Percentiles rank a stretch among this genome's conserved stretches.
These are phyloP conservation scores for Cicer arietinum DNA, from an alignment of 306 rosid genomes.

Conservation along the genomic window DNA sequence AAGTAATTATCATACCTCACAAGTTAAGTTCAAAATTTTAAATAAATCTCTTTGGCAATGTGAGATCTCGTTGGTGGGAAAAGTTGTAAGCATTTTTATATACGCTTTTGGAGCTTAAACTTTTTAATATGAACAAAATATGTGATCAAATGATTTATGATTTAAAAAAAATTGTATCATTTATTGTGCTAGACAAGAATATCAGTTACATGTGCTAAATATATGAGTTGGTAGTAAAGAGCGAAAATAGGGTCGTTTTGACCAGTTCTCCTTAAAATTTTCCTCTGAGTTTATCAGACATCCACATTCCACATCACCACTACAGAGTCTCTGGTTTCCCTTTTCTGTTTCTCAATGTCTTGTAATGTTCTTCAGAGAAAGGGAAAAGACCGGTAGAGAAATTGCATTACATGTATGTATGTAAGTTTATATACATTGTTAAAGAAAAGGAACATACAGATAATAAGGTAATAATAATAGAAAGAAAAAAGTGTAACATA, in stretches of 20 bases:
- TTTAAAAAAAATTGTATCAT: background rate
- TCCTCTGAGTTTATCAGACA: constrained; percentile 36
- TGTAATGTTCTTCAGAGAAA: constrained; percentile 41
- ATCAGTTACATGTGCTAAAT: constrained; percentile 21
- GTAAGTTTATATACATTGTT: background rate
- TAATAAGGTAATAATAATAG: background rate
- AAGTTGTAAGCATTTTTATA: too few species aligned
- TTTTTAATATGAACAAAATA: too few species aligned
- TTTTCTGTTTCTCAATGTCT: constrained; percentile 23
- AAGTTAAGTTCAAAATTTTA: too few species aligned
- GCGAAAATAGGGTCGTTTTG: constrained; percentile 49
- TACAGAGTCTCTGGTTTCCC: constrained; percentile 22
- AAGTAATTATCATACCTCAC: too few species aligned
- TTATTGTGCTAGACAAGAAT: background rate
- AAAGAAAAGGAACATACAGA: background rate
- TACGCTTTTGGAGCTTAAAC: too few species aligned
- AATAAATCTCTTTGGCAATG: too few species aligned
- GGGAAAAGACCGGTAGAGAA: constrained; percentile 22
- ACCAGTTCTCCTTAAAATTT: constrained; percentile 52
- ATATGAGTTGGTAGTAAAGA: constrained; percentile 31
- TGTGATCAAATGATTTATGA: too few species aligned
- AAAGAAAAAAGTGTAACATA: constrained; percentile 23
- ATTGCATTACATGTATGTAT: background rate
- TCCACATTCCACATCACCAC: constrained; percentile 12
- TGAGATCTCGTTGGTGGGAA: too few species aligned